These are phyloP conservation scores for Chrysoporthe deuterocubensis DNA, from an alignment of 2,329 filamentous ascomycete genomes.

Conservation along the genomic window DNA sequence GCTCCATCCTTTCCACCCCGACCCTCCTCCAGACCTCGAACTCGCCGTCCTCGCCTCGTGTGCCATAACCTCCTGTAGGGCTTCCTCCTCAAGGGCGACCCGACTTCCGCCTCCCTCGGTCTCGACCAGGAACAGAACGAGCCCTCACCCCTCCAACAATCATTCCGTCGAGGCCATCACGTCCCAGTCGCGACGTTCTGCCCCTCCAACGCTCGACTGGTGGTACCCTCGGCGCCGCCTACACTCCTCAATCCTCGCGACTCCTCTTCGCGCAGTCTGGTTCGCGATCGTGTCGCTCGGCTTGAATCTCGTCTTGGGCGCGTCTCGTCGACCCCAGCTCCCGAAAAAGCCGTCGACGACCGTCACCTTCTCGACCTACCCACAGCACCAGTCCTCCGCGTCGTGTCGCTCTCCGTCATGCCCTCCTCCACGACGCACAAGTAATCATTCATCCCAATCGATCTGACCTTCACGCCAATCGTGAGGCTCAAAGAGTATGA, in stretches of 20 bases:
- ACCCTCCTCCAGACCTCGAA: constrained; percentile 35
- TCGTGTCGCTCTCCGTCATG: constrained; percentile 61
- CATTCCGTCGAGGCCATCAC: constrained; percentile 11
- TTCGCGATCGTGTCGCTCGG: constrained; percentile 2
- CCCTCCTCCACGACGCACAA: constrained; percentile 56
- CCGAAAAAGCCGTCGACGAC: constrained; percentile 13
- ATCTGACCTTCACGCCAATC: constrained; percentile 41
- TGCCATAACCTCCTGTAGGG: constrained; percentile 20
- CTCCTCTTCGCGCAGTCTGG: not conserved
- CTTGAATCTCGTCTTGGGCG: not conserved
- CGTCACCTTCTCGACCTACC: constrained; percentile 23
- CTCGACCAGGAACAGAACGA: constrained; percentile 29
- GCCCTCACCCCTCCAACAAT: constrained; percentile 5
- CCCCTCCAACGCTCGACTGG: not conserved
- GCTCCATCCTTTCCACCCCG: constrained; percentile 26
- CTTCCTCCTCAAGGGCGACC: not conserved
- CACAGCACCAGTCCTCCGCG: constrained; percentile 34
- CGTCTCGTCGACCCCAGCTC: not conserved
- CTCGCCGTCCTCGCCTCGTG: constrained; percentile 28
- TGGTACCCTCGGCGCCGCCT: not conserved
- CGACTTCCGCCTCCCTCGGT: not conserved
- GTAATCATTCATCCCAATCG: constrained; percentile 50
- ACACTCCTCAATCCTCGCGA: not conserved
- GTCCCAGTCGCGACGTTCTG: constrained; percentile 1
- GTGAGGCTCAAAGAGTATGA: constrained; percentile 63